A percentile compares a stretch with the other conserved stretches of the same genome.
phyloP scores from a whole-genome alignment of 305 asterid genomes.

The Striga hermonthica region DNA sequence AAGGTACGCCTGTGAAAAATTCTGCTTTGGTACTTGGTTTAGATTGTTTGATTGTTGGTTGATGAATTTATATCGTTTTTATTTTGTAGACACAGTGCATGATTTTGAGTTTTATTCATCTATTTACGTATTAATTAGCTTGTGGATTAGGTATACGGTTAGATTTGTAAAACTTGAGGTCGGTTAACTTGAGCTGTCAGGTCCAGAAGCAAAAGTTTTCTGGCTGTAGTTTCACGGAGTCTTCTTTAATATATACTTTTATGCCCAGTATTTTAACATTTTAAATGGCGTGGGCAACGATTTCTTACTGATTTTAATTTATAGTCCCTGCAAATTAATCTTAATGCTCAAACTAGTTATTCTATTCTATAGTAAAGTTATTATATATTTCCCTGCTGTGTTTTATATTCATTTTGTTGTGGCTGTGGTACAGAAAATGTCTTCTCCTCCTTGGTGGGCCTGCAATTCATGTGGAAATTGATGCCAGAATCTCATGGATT shows the following conservation, averaged over 20 bases:
- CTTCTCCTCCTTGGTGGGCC: conserved; percentile 86
- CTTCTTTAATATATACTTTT: conserved; percentile 4
- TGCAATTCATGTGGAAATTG: conserved; percentile 77
- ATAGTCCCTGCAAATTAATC: conserved; percentile 22
- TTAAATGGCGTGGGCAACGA: background rate
- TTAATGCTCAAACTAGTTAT: conserved; percentile 10
- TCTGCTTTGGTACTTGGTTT: conserved; percentile 11
- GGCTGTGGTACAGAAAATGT: conserved; percentile 63
- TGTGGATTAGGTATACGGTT: too few species aligned
- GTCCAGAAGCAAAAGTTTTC: background rate
- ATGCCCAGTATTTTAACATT: background rate
- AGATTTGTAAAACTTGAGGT: too few species aligned
- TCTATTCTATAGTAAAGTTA: conserved; percentile 4
- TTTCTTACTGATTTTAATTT: background rate
- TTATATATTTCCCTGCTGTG: background rate
- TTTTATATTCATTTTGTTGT: conserved; percentile 26
- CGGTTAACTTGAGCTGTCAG: conserved; percentile 6
- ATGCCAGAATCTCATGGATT: conserved; percentile 59
- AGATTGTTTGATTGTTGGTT: conserved; percentile 1
- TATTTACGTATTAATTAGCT: too few species aligned
- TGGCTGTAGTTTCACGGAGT: conserved; percentile 10
- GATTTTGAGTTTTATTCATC: too few species aligned
- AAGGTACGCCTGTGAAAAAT: conserved; percentile 42
- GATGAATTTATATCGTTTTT: background rate
- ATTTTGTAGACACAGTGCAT: background rate